phyloP scores from a whole-genome alignment of 2,329 filamentous ascomycete species.

The Seiridium cupressi region DNA sequence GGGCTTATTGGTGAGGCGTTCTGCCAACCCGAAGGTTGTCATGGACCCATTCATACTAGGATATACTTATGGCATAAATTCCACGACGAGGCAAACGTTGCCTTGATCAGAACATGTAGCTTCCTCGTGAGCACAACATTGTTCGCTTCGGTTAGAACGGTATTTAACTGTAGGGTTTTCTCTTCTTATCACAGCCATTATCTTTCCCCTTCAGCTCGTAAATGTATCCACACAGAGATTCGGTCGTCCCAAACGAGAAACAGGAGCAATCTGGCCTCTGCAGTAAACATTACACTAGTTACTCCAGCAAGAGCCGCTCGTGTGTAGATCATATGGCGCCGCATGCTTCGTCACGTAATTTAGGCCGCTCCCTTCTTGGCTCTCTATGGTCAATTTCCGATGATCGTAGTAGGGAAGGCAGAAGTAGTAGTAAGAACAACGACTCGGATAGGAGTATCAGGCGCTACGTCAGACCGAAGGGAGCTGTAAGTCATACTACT shows the following conservation, averaged over 20 bases:
- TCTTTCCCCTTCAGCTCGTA: too few species aligned
- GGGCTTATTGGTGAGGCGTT: too few species aligned
- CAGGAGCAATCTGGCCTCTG: constrained; percentile 1
- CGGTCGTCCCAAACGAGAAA: not conserved
- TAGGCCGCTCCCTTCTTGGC: not conserved
- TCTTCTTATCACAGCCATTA: too few species aligned
- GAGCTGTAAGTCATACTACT: constrained; percentile 3
- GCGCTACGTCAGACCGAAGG: constrained; percentile 5
- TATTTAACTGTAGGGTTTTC: too few species aligned
- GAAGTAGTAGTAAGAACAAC: not conserved
- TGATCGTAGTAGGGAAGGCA: not conserved
- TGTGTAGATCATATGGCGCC: not conserved
- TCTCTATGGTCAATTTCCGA: not conserved
- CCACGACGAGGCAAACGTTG: too few species aligned
- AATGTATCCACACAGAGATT: not conserved
- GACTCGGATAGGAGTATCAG: not conserved
- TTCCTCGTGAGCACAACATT: too few species aligned
- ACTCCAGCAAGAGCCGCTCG: not conserved
- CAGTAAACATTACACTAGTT: constrained; percentile 9
- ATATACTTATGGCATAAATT: too few species aligned
- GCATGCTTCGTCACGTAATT: not conserved
- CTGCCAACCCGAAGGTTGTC: too few species aligned
- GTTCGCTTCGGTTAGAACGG: too few species aligned
- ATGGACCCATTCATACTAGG: too few species aligned
- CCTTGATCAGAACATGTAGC: too few species aligned